A percentile compares a stretch with the other conserved stretches of the same genome.
Conservation (phyloP, 306 rosid genomes). For the Ammopiptanthus mongolicus region DNA sequence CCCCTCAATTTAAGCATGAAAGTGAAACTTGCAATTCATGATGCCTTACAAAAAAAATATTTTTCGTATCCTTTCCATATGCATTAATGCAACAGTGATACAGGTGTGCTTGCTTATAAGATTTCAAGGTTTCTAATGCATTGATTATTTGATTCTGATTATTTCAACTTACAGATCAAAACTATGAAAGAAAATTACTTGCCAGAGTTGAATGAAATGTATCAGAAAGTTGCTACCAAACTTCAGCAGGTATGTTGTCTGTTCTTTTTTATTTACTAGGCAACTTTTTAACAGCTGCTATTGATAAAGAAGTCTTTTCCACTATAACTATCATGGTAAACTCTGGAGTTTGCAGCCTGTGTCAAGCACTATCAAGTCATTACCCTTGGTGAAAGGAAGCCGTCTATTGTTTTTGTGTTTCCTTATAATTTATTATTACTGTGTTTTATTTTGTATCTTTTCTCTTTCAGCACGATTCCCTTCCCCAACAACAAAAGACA, state of each 20-base stretch:
- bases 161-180: slow-evolving; percentile 54
- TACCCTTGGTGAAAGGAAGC: slow-evolving; percentile 4
- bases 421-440: not conserved
- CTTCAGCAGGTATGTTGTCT: slow-evolving; percentile 60
- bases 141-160: slow-evolving; percentile 18
- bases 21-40: slow-evolving; percentile 19
- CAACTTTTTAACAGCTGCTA: not conserved
- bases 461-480: slow-evolving; percentile 59
- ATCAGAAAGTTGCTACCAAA: slow-evolving; percentile 59
- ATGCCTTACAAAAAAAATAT: not conserved
- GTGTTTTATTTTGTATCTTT: slow-evolving; percentile 13
- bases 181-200: slow-evolving; percentile 64
- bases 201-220: slow-evolving; percentile 68
- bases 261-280: not conserved
- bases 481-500: slow-evolving; percentile 54
- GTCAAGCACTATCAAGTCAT: slow-evolving; percentile 2
- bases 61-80: not conserved
- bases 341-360: slow-evolving; percentile 12
- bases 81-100: not conserved
- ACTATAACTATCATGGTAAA: not conserved
- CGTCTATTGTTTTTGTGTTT: not conserved
- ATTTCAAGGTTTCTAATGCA: slow-evolving; percentile 7
- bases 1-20: not conserved
- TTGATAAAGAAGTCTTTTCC: slow-evolving; percentile 5
- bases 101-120: not conserved